Conservation (phyloP, 176 grass and related monocot genomes). For the Poa pratensis region DNA sequence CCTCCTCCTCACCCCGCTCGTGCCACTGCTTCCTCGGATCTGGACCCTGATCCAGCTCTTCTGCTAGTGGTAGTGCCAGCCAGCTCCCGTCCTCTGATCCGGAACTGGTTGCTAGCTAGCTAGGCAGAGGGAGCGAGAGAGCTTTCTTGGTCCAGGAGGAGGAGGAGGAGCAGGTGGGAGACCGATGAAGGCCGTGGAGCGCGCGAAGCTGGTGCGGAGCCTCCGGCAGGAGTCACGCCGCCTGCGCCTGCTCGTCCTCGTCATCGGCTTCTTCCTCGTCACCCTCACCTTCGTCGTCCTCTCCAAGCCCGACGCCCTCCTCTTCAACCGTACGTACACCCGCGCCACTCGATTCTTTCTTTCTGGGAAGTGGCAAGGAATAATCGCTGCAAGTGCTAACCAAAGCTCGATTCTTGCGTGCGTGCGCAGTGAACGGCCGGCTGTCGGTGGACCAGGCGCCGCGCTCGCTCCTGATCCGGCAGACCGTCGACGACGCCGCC, state of each 20-base stretch:
- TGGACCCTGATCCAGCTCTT: not conserved
- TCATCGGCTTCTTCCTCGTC: slow-evolving; percentile 82
- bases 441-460: slow-evolving; percentile 57
- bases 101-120: not conserved
- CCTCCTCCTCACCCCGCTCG: not conserved
- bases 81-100: slow-evolving; percentile 5
- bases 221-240: slow-evolving; percentile 22
- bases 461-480: slow-evolving; percentile 56
- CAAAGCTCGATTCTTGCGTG: slow-evolving; percentile 2
- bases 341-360: not conserved
- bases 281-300: slow-evolving; percentile 56
- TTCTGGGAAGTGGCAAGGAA: not conserved
- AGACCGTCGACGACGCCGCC: slow-evolving; percentile 18
- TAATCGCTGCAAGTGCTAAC: not conserved
- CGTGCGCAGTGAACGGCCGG: slow-evolving; percentile 49
- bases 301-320: slow-evolving; percentile 68
- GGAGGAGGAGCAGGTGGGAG: not conserved
- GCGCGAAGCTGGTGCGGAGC: slow-evolving; percentile 51
- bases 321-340: slow-evolving; percentile 46
- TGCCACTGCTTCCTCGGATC: not conserved
- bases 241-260: slow-evolving; percentile 39
- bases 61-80: not conserved
- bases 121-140: not conserved
- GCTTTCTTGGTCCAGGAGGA: not conserved
- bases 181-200: slow-evolving; percentile 62